phyloP scores from a whole-genome alignment of 2,329 filamentous ascomycete species.

The Blastomyces parvus region DNA sequence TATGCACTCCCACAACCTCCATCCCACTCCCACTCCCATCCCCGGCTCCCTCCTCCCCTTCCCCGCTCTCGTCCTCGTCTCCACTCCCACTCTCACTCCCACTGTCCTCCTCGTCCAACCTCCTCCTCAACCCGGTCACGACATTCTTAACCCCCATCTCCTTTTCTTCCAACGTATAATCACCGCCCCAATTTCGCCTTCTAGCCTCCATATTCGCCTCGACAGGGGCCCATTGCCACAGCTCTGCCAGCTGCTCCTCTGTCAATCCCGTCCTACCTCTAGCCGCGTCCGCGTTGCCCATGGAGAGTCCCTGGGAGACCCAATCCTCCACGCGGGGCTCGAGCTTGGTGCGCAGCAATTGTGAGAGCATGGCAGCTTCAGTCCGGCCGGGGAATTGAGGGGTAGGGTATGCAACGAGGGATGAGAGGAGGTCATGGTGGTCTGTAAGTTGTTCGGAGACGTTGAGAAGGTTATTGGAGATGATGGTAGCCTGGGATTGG shows the following conservation, averaged over 20 bases:
- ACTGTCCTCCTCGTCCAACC: slow-evolving; percentile 46
- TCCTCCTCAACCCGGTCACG: slow-evolving; percentile 57
- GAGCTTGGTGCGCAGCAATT: slow-evolving; percentile 72
- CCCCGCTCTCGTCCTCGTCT: slow-evolving; percentile 46
- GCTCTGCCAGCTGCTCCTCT: slow-evolving; percentile 44
- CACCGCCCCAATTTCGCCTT: slow-evolving; percentile 47
- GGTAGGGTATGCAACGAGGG: slow-evolving; percentile 64
- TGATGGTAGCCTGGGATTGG: slow-evolving; percentile 61
- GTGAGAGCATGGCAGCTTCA: slow-evolving; percentile 51
- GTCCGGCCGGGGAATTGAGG: slow-evolving; percentile 64
- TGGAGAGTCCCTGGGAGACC: slow-evolving; percentile 53
- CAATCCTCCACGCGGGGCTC: slow-evolving; percentile 68
- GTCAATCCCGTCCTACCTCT: slow-evolving; percentile 22
- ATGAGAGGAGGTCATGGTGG: slow-evolving; percentile 57
- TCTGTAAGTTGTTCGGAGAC: slow-evolving; percentile 57
- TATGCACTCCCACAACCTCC: slow-evolving; percentile 32
- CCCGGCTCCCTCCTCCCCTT: slow-evolving; percentile 43
- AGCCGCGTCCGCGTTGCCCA: slow-evolving; percentile 20
- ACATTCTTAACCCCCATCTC: slow-evolving; percentile 58
- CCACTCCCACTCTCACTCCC: slow-evolving; percentile 42
- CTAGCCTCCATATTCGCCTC: slow-evolving; percentile 39
- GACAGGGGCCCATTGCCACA: slow-evolving; percentile 52
- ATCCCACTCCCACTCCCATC: slow-evolving; percentile 35
- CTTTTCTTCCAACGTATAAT: slow-evolving; percentile 63
- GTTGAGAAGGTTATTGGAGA: slow-evolving; percentile 59